Base-by-base conservation (phyloP, 345 rosid genomes). In the Noccaea bulbosa region DNA sequence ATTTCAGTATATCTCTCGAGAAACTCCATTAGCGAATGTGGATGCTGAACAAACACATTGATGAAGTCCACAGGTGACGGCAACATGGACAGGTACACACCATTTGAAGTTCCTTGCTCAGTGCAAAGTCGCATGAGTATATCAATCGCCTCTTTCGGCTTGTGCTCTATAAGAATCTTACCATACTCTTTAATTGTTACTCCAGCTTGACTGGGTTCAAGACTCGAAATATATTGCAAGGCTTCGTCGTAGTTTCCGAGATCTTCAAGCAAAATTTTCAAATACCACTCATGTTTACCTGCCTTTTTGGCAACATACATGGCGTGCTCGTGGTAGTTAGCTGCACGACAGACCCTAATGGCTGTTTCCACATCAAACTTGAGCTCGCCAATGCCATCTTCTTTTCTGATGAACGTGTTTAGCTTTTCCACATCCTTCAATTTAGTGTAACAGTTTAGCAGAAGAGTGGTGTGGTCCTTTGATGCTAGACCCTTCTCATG, bases 261-360 rank as follows among this genome's bases (percentile, higher is more conserved):
- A 79, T 94, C 98, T 72, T 91, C 99, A 43, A 91, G 97, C 76
- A 94, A 81, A 80, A 94, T 94, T 80, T 90, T 90, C 52, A 90
- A 69, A 76, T 94, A 94, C 89, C 88, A 86, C 72, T 94, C 98
- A 84, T 94, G 99, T 75, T 86, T 87, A 62, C 98, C 96, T 24
- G 99, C 95, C 82, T 91, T 94, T 86, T 87, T 88, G 11, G 99
- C 99, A 63, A 94, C 99, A 75, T 89, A 89, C 98, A 94, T 94
- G 11, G 99, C 98, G 70, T 94, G 99, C 79, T 91, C 97, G 27
- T 94, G 98, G 81, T 91, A 94, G 71, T 89, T 94, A 71, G 99
- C 96, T 60, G 98, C 93, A 51, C 96, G 98, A 50, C 99, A 94
- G 61, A 94, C 99, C 85, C 95, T 84, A 70, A 94, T 91, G 58